Percentiles rank a stretch among this genome's conserved stretches.
These are phyloP conservation scores for Phytophthora vignae DNA, from an alignment of 352 stramenopile species.

Conservation along the genomic window DNA sequence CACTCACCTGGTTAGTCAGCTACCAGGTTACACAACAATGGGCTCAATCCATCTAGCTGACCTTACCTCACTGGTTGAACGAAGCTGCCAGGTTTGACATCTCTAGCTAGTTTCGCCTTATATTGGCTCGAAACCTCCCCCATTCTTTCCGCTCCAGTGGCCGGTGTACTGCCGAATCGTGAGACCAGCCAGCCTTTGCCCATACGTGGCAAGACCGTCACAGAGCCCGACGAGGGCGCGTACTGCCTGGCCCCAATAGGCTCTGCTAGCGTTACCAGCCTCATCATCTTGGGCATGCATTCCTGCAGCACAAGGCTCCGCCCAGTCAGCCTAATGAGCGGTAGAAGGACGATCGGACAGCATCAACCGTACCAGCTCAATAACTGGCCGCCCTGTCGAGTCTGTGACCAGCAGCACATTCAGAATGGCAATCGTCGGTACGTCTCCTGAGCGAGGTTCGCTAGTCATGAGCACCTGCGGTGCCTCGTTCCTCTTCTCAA, in stretches of 20 bases:
- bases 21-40: not conserved
- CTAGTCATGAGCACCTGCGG: constrained; percentile 32
- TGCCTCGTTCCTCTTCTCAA: constrained; percentile 13
- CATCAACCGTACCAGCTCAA: constrained; percentile 15
- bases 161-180: constrained; percentile 2
- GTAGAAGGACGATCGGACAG: not conserved
- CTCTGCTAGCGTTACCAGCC: constrained; percentile 40
- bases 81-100: not conserved
- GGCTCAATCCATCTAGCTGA: not conserved
- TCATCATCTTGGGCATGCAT: constrained; percentile 46
- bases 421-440: constrained; percentile 28
- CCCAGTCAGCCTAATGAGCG: not conserved
- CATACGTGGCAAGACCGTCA: constrained; percentile 32
- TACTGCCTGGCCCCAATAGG: not conserved
- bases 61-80: not conserved
- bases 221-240: constrained; percentile 5
- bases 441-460: constrained; percentile 16
- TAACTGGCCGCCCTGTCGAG: constrained; percentile 3
- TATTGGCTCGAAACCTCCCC: not conserved
- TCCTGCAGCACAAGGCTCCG: constrained; percentile 17
- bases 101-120: not conserved
- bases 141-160: not conserved
- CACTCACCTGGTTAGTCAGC: not conserved
- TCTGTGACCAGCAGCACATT: constrained; percentile 32
- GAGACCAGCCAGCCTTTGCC: constrained; percentile 44